These are phyloP conservation scores for Cladorrhinum sp. DNA, from an alignment of 2,329 filamentous ascomycete species.

Conservation along the genomic window DNA sequence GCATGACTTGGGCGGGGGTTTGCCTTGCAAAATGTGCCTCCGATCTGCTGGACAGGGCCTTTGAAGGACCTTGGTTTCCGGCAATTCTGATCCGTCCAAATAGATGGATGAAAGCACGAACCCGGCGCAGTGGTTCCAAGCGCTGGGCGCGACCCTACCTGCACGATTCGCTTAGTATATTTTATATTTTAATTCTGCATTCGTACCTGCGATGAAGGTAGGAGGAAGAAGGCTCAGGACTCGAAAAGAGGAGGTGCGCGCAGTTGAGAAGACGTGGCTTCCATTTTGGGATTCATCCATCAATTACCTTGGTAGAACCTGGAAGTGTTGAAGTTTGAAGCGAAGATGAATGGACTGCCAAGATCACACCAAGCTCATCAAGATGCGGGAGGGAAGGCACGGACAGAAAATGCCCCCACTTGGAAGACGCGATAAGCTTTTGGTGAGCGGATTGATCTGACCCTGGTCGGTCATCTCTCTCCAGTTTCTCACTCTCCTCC, in stretches of 20 bases:
- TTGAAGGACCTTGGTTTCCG: conserved; percentile 2
- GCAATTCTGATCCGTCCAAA: conserved; percentile 9
- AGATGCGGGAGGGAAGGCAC: neutral
- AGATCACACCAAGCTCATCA: neutral
- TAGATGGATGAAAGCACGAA: conserved; percentile 14
- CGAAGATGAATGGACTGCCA: neutral
- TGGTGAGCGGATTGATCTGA: neutral
- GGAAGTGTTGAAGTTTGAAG: neutral
- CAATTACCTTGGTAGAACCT: neutral
- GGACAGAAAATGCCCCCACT: neutral
- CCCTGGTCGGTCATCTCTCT: neutral
- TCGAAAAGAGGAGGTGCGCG: too few relatives aligned
- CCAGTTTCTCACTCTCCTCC: too few relatives aligned
- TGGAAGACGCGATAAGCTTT: neutral
- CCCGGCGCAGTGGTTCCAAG: conserved; percentile 22
- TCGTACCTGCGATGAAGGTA: neutral
- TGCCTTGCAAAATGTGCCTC: too few relatives aligned
- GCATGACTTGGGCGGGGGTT: too few relatives aligned
- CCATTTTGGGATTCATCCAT: too few relatives aligned
- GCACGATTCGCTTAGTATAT: neutral
- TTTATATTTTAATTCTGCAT: too few relatives aligned
- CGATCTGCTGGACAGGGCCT: neutral
- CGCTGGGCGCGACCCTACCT: conserved; percentile 15
- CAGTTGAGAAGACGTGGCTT: too few relatives aligned
- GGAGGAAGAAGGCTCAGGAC: too few relatives aligned